Conservation (phyloP, 1,284 basidiomycete species). For the Mycena citricolor region DNA sequence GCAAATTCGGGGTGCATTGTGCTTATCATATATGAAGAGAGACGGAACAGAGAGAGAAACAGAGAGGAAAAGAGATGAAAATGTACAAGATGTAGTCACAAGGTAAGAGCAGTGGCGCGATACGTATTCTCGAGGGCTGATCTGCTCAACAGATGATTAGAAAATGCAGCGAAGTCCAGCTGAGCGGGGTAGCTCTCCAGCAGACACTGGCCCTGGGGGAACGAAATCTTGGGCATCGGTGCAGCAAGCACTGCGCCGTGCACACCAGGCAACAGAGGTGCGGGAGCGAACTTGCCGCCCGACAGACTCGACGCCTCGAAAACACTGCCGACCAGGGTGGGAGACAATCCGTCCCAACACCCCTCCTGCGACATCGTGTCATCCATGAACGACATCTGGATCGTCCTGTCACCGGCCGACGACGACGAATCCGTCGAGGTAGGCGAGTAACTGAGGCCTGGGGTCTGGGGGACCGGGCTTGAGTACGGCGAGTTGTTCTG, state of each 20-base stretch:
- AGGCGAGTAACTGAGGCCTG: conserved; percentile 54
- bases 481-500: conserved; percentile 13
- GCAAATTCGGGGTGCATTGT: conserved; percentile 2
- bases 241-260: no score
- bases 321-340: conserved; percentile 15
- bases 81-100: no score
- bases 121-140: no score
- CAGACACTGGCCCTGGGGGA: no score
- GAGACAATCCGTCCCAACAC: conserved; percentile 8
- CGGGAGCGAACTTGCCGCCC: no score
- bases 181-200: no score
- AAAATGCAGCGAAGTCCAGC: no score
- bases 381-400: conserved; percentile 57
- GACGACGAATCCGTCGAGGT: conserved; percentile 50
- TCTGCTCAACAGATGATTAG: no score
- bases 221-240: no score
- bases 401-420: conserved; percentile 49
- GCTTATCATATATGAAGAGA: conserved; percentile 3
- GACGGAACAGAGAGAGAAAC: conserved; percentile 23
- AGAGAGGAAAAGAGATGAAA: conserved; percentile 18
- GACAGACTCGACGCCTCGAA: conserved; percentile 21
- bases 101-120: no score
- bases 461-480: conserved; percentile 47
- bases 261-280: no score
- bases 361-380: conserved; percentile 26